A percentile compares a stretch with the other conserved stretches of the same genome.
Evolutionary conservation across 768 basidiomycete species (phyloP).

Genomic region (Rhodocollybia butyracea): DNA sequence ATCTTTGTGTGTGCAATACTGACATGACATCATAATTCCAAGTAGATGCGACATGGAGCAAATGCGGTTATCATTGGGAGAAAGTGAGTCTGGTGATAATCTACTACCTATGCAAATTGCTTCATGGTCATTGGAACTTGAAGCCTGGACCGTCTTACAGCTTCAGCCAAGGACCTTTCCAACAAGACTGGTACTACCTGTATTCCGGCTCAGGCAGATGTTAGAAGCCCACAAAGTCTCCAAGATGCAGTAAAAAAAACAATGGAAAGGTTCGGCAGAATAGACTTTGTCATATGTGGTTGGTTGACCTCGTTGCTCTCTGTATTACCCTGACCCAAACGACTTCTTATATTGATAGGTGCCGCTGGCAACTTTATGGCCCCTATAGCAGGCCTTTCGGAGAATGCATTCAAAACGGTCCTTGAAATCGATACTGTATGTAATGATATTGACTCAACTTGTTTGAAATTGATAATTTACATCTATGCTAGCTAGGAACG

Average conservation of each 20-base stretch:
- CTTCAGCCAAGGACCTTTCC: conserved; percentile 69
- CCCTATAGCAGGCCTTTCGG: conserved; percentile 77
- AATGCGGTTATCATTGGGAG: conserved; percentile 81
- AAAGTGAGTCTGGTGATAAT: conserved; percentile 51
- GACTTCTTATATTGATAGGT: conserved; percentile 49
- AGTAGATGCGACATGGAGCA: conserved; percentile 81
- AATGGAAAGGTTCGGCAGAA: conserved; percentile 76
- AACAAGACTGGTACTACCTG: conserved; percentile 68
- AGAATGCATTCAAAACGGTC: conserved; percentile 90
- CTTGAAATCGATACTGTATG: conserved; percentile 88
- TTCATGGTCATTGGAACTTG: conserved; percentile 1
- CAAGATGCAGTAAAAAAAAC: conserved; percentile 72
- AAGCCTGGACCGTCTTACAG: conserved; percentile 68
- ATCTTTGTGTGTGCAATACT: background rate
- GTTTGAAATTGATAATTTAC: background rate
- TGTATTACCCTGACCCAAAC: no score
- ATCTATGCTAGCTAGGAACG: conserved; percentile 66
- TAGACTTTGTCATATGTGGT: conserved; percentile 97
- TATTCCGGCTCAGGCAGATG: conserved; percentile 75
- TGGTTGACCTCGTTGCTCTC: conserved; percentile 17
- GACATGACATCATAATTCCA: background rate
- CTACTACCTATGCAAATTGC: background rate
- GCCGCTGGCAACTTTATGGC: conserved; percentile 97
- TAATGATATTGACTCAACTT: background rate
- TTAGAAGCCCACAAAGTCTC: conserved; percentile 71